These are phyloP conservation scores for Echites panduratus DNA, from an alignment of 257 asterid genomes.

Conservation along the genomic window DNA sequence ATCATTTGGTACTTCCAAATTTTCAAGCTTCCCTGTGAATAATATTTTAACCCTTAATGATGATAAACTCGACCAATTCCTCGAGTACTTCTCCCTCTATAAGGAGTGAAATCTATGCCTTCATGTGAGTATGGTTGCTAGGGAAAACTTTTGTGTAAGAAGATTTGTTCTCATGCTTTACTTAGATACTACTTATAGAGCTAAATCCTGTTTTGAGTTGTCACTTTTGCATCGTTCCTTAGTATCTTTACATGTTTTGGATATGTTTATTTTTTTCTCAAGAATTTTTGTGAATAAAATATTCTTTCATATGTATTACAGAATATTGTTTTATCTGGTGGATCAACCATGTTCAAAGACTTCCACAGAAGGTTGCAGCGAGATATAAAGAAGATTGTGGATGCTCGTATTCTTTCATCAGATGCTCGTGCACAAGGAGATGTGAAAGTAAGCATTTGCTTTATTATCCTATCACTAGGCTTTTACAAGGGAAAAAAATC, in stretches of 20 bases:
- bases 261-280: background rate
- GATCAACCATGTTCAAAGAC: slow-evolving; percentile 96
- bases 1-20: background rate
- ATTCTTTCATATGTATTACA: slow-evolving; percentile 29
- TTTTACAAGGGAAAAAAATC: background rate
- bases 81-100: background rate
- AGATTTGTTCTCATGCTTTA: background rate
- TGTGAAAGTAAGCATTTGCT: slow-evolving; percentile 40
- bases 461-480: background rate
- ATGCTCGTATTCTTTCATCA: slow-evolving; percentile 72
- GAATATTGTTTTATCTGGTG: slow-evolving; percentile 94
- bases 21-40: background rate
- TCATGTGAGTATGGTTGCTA: background rate
- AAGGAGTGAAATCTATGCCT: background rate
- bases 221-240: too few species aligned
- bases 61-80: background rate
- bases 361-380: slow-evolving; percentile 84
- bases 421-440: slow-evolving; percentile 62
- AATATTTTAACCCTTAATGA: background rate
- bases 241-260: background rate
- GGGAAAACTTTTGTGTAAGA: background rate
- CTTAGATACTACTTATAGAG: background rate
- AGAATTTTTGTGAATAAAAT: slow-evolving; percentile 1
- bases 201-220: background rate
- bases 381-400: slow-evolving; percentile 81